Conservation (phyloP, 495 filamentous ascomycete species). For the Chaetomium cochliodes region DNA sequence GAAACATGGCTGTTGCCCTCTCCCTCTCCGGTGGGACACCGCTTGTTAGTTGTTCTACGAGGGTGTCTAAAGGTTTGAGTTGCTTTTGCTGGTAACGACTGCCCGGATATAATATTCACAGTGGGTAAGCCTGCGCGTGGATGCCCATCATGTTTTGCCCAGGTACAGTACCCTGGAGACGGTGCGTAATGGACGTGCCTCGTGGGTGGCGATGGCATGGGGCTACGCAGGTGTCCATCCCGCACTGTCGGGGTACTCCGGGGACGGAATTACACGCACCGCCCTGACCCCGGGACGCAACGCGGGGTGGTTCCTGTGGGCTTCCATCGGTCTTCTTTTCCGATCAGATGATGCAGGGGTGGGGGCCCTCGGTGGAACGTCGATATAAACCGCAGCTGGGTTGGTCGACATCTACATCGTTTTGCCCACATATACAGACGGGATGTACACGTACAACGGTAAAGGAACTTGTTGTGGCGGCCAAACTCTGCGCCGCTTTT, state of each 20-base stretch:
- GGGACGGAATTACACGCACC: background rate
- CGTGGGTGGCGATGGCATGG: background rate
- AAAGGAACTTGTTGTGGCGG: background rate
- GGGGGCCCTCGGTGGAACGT: background rate
- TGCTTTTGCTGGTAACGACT: too few species aligned
- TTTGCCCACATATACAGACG: too few species aligned
- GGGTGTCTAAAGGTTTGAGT: too few species aligned
- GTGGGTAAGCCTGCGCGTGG: too few species aligned
- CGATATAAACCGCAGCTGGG: background rate
- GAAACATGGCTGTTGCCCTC: background rate
- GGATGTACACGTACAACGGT: background rate
- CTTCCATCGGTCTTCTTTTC: background rate
- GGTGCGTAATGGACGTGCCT: background rate
- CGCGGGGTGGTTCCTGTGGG: background rate
- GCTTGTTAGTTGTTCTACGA: too few species aligned
- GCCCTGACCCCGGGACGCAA: background rate
- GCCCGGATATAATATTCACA: too few species aligned
- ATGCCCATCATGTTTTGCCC: background rate
- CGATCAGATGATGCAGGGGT: conserved; percentile 8
- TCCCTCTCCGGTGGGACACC: too few species aligned
- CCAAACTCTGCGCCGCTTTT: background rate
- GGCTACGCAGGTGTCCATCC: background rate
- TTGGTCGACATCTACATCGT: background rate
- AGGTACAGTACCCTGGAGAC: background rate
- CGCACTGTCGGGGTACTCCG: background rate